Evolutionary conservation across 495 filamentous ascomycete genomes (phyloP), one percentile per base, ranked within the genome.

Genomic region (Aspergillus saccharolyticus): DNA sequence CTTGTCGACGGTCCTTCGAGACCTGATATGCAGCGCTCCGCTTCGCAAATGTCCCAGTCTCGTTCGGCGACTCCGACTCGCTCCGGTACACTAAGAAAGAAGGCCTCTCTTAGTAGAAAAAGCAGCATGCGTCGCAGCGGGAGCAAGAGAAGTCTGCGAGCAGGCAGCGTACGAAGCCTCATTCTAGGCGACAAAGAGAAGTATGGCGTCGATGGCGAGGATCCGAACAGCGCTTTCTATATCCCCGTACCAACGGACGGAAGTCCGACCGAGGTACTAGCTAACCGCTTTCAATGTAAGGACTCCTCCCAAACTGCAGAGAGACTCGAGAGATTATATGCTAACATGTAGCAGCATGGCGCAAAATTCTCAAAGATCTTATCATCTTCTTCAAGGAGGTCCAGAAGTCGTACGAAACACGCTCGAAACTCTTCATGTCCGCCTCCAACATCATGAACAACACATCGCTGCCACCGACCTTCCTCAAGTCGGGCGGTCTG

Each of bases 361-460:
- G 94, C 42, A 96, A 96, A 78, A 80, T 96, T 14, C 80, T 98
- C 28, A 98, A 98, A 70, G 92, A 96, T 63, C 78, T 96, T 42
- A 96, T 97, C 60, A 78, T 89, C 25, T 98, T 96, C 70, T 97
- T 96, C 71, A 85, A 90, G 61, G 94, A 98, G 73, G 82, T 97
- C 19, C 90, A 96, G 71, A 82, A 84, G 50, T 89, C 90, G 28
- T 96, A 97, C 71, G 94, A 98, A 63, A 82, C 86, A 46, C 86
- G 88, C 51, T 80, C 89, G 2, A 97, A 96, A 66, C 83, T 87
- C 9, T 79, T 96, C 14, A 69, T 89, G 17, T 96, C 94, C 58
- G 81, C 96, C 19, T 87, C 89, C 16, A 90, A 91, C 62, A 81
- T 89, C 19, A 80, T 95, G 61, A 91, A 89, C 72, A 93, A 89